phyloP scores from a whole-genome alignment of 179 eudicot species.

The Beta lomatogona region DNA sequence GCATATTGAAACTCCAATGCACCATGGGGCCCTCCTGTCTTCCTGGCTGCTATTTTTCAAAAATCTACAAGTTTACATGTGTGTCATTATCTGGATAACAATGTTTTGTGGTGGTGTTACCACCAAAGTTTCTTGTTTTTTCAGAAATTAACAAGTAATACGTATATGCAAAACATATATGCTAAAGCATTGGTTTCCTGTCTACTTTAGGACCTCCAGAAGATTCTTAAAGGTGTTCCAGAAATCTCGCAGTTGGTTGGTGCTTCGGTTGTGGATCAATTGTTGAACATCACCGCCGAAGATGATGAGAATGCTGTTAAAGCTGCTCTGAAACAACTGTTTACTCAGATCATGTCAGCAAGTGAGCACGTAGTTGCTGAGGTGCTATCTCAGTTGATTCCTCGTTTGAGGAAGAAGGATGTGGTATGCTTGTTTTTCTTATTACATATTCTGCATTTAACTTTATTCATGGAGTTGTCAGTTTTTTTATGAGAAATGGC shows the following conservation, averaged over 20 bases:
- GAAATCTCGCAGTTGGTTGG: slow-evolving; percentile 77
- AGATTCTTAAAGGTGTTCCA: slow-evolving; percentile 60
- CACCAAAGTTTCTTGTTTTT: not conserved
- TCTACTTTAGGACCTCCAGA: slow-evolving; percentile 62
- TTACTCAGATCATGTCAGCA: slow-evolving; percentile 78
- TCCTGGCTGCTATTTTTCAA: not conserved
- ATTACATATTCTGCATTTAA: not conserved
- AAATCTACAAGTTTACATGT: not conserved
- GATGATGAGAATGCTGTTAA: slow-evolving; percentile 53
- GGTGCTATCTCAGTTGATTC: slow-evolving; percentile 54
- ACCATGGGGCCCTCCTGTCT: not conserved
- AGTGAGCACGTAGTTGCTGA: slow-evolving; percentile 50
- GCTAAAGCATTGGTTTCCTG: slow-evolving; percentile 16
- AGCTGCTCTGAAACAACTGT: slow-evolving; percentile 50
- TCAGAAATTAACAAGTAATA: not conserved
- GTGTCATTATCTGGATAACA: not conserved
- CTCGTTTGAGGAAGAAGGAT: slow-evolving; percentile 61
- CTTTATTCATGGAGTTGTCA: not conserved
- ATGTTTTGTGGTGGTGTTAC: not conserved
- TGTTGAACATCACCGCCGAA: slow-evolving; percentile 37
- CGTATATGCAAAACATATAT: not conserved
- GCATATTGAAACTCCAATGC: not conserved
- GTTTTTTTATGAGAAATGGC: not conserved
- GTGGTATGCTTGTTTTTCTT: slow-evolving; percentile 32
- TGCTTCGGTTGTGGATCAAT: slow-evolving; percentile 44